These are phyloP conservation scores for Plantago rigida DNA, from an alignment of 305 asterid species.

Conservation along the genomic window DNA sequence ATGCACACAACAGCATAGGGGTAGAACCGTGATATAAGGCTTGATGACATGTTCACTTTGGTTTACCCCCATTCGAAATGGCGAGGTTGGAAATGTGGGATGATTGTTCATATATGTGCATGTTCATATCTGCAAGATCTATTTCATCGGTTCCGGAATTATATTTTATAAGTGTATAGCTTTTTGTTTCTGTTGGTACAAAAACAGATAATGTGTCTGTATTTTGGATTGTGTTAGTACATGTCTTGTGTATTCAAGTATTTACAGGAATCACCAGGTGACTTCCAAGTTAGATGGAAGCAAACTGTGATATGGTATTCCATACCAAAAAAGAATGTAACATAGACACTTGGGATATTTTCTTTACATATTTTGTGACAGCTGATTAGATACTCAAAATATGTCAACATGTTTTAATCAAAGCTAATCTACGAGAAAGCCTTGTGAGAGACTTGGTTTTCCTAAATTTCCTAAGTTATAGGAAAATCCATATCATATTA, in stretches of 20 bases:
- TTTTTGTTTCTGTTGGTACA: no score
- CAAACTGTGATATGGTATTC: background rate
- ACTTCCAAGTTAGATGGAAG: background rate
- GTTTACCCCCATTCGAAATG: slow-evolving; percentile 7
- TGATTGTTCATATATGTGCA: background rate
- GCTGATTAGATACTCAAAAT: no score
- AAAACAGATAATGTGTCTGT: background rate
- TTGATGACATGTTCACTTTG: background rate
- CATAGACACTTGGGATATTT: background rate
- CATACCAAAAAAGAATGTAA: background rate
- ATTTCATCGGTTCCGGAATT: no score
- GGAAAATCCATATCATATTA: no score
- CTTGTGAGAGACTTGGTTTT: no score
- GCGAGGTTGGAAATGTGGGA: slow-evolving; percentile 1
- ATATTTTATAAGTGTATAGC: no score
- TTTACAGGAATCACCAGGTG: background rate
- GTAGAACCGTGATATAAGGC: no score
- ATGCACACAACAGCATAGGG: background rate
- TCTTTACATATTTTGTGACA: background rate
- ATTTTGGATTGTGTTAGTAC: background rate
- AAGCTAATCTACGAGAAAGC: background rate
- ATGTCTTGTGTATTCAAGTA: background rate
- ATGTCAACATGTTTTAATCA: no score
- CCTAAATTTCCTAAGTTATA: no score
- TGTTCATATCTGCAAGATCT: background rate